Evolutionary conservation across 805 yeast species (phyloP).

Genomic region (Metschnikowia borealis): DNA sequence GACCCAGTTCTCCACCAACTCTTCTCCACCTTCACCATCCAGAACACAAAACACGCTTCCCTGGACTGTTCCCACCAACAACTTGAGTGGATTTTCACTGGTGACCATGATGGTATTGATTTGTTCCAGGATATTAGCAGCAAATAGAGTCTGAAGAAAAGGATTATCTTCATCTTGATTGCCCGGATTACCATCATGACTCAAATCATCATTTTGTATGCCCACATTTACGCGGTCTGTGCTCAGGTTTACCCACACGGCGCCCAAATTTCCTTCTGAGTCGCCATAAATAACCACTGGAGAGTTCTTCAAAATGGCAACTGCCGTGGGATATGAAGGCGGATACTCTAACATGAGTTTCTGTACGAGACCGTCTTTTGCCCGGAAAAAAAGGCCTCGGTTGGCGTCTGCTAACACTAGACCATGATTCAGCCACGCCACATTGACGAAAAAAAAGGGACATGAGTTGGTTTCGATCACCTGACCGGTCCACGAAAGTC

Average conservation of each 20-base stretch:
- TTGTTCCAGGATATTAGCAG: slow-evolving; percentile 25
- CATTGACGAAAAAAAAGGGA: slow-evolving; percentile 14
- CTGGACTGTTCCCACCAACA: slow-evolving; percentile 12
- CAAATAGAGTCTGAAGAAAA: slow-evolving; percentile 4
- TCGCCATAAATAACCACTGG: slow-evolving; percentile 22
- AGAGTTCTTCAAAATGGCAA: slow-evolving; percentile 7
- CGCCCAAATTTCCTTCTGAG: slow-evolving; percentile 25
- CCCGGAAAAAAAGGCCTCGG: slow-evolving; percentile 6
- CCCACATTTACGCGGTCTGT: neutral
- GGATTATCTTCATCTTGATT: too few species aligned
- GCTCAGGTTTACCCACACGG: neutral
- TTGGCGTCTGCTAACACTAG: slow-evolving; percentile 9
- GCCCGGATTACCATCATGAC: too few species aligned
- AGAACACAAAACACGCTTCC: slow-evolving; percentile 12
- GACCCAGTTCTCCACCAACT: neutral
- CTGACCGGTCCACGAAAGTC: slow-evolving; percentile 1
- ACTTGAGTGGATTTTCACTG: slow-evolving; percentile 7
- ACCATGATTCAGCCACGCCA: slow-evolving; percentile 6
- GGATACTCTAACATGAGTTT: slow-evolving; percentile 1
- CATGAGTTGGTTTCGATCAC: neutral
- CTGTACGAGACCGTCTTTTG: slow-evolving; percentile 1
- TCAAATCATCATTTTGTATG: too few species aligned
- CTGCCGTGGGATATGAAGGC: slow-evolving; percentile 15
- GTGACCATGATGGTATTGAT: slow-evolving; percentile 22
- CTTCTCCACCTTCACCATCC: neutral